These are phyloP conservation scores for Corynespora cassiicola DNA, from an alignment of 2,329 filamentous ascomycete species.

Conservation along the genomic window DNA sequence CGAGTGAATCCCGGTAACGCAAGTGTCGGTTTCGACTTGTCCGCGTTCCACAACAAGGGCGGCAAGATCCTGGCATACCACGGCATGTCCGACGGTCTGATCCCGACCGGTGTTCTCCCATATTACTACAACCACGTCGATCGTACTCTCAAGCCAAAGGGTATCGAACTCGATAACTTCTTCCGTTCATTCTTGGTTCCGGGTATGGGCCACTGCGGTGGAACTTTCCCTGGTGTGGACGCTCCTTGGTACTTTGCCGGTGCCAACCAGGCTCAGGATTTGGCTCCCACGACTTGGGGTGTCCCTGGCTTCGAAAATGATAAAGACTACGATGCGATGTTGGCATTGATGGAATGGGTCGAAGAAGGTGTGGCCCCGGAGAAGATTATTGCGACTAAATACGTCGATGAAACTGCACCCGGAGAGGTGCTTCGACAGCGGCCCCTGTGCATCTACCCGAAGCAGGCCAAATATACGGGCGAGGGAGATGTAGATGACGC, in stretches of 20 bases:
- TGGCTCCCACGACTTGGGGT: slow-evolving; percentile 25
- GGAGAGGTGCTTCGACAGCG: slow-evolving; percentile 33
- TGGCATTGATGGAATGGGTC: slow-evolving; percentile 56
- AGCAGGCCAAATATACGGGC: slow-evolving; percentile 36
- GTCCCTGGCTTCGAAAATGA: slow-evolving; percentile 41
- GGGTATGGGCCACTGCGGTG: slow-evolving; percentile 52
- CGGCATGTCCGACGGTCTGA: slow-evolving; percentile 53
- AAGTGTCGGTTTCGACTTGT: slow-evolving; percentile 57
- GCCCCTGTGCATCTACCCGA: slow-evolving; percentile 43
- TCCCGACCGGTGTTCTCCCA: slow-evolving; percentile 58
- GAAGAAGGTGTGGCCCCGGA: slow-evolving; percentile 49
- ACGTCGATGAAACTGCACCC: slow-evolving; percentile 27
- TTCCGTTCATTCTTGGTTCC: slow-evolving; percentile 54
- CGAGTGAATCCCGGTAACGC: slow-evolving; percentile 55
- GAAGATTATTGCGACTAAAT: slow-evolving; percentile 38
- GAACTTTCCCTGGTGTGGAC: slow-evolving; percentile 40
- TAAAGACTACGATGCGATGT: slow-evolving; percentile 52
- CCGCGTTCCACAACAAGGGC: slow-evolving; percentile 50
- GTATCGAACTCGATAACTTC: slow-evolving; percentile 46
- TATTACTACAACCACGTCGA: slow-evolving; percentile 59
- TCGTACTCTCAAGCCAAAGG: slow-evolving; percentile 40
- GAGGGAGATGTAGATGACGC: slow-evolving; percentile 31
- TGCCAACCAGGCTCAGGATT: slow-evolving; percentile 17
- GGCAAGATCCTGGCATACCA: slow-evolving; percentile 53
- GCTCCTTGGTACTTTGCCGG: slow-evolving; percentile 57